Base-by-base conservation (phyloP, 2,329 filamentous ascomycete genomes). In the Zymoseptoria brevis region DNA sequence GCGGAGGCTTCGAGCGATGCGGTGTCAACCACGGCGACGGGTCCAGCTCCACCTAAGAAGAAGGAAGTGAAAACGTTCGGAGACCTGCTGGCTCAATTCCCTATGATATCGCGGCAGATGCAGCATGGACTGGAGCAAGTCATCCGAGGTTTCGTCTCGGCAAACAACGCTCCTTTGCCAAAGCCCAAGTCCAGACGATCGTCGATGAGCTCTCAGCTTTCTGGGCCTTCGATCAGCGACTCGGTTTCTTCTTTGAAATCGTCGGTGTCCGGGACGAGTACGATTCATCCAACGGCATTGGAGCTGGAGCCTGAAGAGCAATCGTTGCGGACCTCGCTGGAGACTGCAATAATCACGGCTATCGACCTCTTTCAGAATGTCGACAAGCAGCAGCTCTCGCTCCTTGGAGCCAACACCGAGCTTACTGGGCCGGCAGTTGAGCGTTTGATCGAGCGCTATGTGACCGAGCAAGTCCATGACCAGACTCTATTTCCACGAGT, bases 281-380 rank as follows among this genome's bases (percentile, higher is more conserved):
- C 73, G 19, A 62, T 69, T 77, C 71, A 68, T 55, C 68, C 68
- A 2, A 71, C 86, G 56, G 85, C 88, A 60, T 64, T 75, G 26
- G 91, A 88, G 69, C 85, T 89, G 53, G 90, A 94, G 67, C 91
- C 96, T 60, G 92, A 96, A 66, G 94, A 97, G 72, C 88, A 95
- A 66, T 81, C 90, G 29, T 93, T 99, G 87, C 83, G 93, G 58
- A 86, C 86, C 21, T 90, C 91, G 16, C 77, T 97, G 13, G 94
- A 99, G 75, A 95, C 89, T 1, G 92, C 93, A 1, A 89, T 99
- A 9, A 96, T 90, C 8, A 84, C 89, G 8, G 94, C 92, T 0
- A 97, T 99, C 65, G 94, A 99, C 69, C 81, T 97, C 1, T 99
- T 99, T 66, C 93, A 97, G 69, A 86, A 87, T 60, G 93, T 99